Evolutionary conservation across 306 rosid genomes (phyloP).

Genomic region (Nissolia schottii): DNA sequence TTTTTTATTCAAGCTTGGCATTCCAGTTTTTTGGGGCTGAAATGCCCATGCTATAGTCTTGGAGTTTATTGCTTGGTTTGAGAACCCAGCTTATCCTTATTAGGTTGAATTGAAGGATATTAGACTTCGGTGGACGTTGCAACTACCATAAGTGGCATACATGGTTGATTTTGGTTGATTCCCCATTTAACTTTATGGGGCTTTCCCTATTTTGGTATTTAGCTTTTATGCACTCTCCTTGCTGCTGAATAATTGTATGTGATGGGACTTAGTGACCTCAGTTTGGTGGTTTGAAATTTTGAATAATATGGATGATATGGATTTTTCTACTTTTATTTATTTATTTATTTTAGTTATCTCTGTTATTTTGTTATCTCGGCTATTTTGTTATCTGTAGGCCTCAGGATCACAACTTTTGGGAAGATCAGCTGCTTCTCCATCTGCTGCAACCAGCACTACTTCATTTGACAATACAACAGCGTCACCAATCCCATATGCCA

Average conservation of each 20-base stretch:
- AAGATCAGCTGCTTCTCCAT: conserved; percentile 92
- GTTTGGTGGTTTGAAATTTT: conserved; percentile 10
- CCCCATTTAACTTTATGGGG: background rate
- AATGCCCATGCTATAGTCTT: background rate
- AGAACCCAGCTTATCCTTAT: background rate
- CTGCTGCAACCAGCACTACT: conserved; percentile 60
- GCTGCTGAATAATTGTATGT: background rate
- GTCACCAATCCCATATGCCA: conserved; percentile 87
- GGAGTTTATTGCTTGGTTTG: background rate
- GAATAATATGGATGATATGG: conserved; percentile 1
- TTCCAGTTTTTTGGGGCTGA: conserved; percentile 5
- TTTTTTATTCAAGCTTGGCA: background rate
- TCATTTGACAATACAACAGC: conserved; percentile 75
- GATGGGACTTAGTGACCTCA: conserved; percentile 16
- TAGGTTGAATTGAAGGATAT: conserved; percentile 11
- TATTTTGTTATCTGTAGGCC: too few species aligned
- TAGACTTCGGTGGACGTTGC: background rate
- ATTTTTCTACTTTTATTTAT: conserved; percentile 2
- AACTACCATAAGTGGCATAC: background rate
- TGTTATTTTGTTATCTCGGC: too few species aligned
- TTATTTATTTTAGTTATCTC: too few species aligned
- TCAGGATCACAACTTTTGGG: conserved; percentile 87
- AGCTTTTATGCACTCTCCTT: background rate
- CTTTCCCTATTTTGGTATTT: conserved; percentile 4
- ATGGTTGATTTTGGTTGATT: background rate